A percentile compares a stretch with the other conserved stretches of the same genome.
Evolutionary conservation across 2,329 filamentous ascomycete species (phyloP).

Genomic region (Elsinoe fawcettii): DNA sequence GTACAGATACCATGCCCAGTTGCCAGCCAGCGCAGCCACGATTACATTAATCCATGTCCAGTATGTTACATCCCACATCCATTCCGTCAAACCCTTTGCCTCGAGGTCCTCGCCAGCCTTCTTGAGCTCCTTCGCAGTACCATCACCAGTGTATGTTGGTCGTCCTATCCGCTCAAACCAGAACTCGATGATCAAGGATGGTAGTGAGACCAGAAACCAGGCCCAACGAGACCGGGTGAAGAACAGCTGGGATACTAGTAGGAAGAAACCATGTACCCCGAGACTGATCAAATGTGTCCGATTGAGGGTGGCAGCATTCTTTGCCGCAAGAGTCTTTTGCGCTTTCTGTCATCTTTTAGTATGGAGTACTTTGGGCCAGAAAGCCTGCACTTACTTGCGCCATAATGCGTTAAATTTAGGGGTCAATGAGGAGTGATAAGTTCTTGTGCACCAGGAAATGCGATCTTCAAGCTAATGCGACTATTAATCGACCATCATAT

Average conservation of each 20-base stretch:
- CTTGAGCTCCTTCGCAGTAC: slow-evolving; percentile 57
- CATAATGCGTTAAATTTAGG: not conserved
- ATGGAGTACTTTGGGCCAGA: not conserved
- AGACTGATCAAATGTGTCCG: slow-evolving; percentile 73
- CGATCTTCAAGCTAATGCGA: not conserved
- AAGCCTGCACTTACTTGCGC: slow-evolving; percentile 10
- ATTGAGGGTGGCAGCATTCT: slow-evolving; percentile 69
- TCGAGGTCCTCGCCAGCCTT: slow-evolving; percentile 80
- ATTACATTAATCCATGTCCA: slow-evolving; percentile 77
- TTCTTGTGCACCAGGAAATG: not conserved
- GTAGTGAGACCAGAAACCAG: slow-evolving; percentile 66
- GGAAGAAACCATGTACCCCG: slow-evolving; percentile 63
- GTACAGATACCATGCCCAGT: slow-evolving; percentile 66
- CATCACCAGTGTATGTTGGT: slow-evolving; percentile 57
- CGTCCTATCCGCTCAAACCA: slow-evolving; percentile 79
- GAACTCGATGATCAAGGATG: slow-evolving; percentile 71
- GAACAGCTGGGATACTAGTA: slow-evolving; percentile 59
- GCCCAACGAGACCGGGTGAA: slow-evolving; percentile 44
- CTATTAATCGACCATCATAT: not conserved
- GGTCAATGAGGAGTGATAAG: not conserved
- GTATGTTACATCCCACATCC: slow-evolving; percentile 96
- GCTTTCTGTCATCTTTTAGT: slow-evolving; percentile 34
- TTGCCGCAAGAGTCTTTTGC: slow-evolving; percentile 59
- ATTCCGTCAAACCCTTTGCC: slow-evolving; percentile 83
- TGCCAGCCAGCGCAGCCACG: slow-evolving; percentile 68